Evolutionary conservation across 306 rosid genomes (phyloP), one percentile per base, ranked within the genome.

Genomic region (Argentina anserina): DNA sequence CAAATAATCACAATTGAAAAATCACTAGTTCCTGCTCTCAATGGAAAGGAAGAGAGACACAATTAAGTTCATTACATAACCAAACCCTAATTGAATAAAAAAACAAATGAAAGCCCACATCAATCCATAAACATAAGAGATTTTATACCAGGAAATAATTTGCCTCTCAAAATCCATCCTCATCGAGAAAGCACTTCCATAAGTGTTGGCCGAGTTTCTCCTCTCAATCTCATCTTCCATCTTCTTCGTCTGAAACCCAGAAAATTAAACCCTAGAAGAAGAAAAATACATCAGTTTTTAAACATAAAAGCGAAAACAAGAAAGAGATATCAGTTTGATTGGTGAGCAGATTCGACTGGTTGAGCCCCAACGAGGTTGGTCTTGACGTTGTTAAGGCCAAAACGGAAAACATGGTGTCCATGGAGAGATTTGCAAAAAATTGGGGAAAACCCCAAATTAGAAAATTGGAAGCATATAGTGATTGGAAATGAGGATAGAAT

Each of bases 111-210:
- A n/a, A n/a, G n/a, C n/a, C n/a, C n/a, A 9, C 29, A n/a, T 7
- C 13, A 50, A 50, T 26, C 62, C 63, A 55, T 25, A 9, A 25
- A 11, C 18, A 25, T 7, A 1, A 55, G 3, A 0, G 13, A 11
- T n/a, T 4, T 2, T 42, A 15, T 86, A 87, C 93, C 97, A 79
- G 50, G 96, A 93, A 62, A 89, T 86, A 25, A 93, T 89, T 82
- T 93, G 88, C 84, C 74, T 82, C 64, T 90, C 97, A 67, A 90
- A 87, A 76, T 93, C 88, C 90, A 76, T 86, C 87, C 84, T 93
- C 92, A 89, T 29, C 14, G 94, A 89, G 75, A 93, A 89, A 29
- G 93, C 89, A 83, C 84, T 77, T 69, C 98, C 96, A 69, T 90
- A 89, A 43, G 88, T 81, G 69, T 90, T 84, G 6, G 81, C 69